phyloP scores from a whole-genome alignment of 495 filamentous ascomycete species.

The Patellaria atrata region DNA sequence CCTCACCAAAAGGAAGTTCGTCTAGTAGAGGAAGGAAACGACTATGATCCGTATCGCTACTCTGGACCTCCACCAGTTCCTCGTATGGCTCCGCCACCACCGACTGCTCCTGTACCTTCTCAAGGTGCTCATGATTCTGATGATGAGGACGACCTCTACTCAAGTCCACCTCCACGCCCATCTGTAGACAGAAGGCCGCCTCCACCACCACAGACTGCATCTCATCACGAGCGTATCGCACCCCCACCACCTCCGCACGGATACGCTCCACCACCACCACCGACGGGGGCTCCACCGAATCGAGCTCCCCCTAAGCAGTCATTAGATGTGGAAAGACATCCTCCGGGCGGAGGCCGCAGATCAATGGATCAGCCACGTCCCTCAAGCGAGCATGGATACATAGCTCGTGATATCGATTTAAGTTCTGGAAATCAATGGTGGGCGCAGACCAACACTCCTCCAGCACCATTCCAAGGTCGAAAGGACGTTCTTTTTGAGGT shows the following conservation, averaged over 20 bases:
- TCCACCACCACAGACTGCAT: constrained; percentile 7
- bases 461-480: constrained; percentile 67
- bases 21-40: constrained; percentile 17
- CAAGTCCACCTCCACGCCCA: constrained; percentile 22
- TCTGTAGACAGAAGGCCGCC: constrained; percentile 26
- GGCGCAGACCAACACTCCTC: constrained; percentile 57
- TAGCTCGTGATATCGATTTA: constrained; percentile 79
- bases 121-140: constrained; percentile 17
- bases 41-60: constrained; percentile 31
- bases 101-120: constrained; percentile 6
- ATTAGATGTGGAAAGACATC: constrained; percentile 46
- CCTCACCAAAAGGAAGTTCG: constrained; percentile 9
- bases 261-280: constrained; percentile 27
- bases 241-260: constrained; percentile 13
- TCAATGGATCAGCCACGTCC: constrained; percentile 60
- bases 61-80: constrained; percentile 8
- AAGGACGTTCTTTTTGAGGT: constrained; percentile 72
- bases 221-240: constrained; percentile 6
- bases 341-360: constrained; percentile 36
- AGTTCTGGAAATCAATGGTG: constrained; percentile 65
- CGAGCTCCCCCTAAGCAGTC: constrained; percentile 42
- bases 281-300: constrained; percentile 30
- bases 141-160: constrained; percentile 24
- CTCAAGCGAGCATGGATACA: constrained; percentile 59
- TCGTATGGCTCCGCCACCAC: constrained; percentile 13